phyloP scores from a whole-genome alignment of 805 yeast species.

The Spathaspora arborariae region DNA sequence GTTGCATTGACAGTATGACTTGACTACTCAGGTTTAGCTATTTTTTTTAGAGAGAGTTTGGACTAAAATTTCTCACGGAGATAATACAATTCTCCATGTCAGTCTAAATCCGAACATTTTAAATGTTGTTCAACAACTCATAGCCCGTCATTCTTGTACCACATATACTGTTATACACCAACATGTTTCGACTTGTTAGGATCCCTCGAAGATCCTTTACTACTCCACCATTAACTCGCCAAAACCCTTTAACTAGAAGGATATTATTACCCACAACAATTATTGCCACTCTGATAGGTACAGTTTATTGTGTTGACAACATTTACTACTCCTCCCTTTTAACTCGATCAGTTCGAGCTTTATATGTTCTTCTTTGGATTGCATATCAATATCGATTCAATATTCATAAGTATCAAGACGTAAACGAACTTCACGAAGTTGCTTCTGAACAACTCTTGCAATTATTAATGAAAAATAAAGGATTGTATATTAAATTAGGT shows the following conservation, averaged over 20 bases:
- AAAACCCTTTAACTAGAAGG: neutral
- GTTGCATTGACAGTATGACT: too few species aligned
- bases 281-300: conserved; percentile 8
- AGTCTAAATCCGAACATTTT: too few species aligned
- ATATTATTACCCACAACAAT: conserved; percentile 3
- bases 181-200: neutral
- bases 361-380: conserved; percentile 43
- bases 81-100: too few species aligned
- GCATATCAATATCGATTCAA: conserved; percentile 57
- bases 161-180: too few species aligned
- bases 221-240: neutral
- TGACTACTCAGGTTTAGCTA: too few species aligned
- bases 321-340: conserved; percentile 42
- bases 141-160: too few species aligned
- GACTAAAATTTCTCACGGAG: too few species aligned
- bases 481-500: conserved; percentile 69
- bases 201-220: neutral
- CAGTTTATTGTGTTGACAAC: conserved; percentile 12
- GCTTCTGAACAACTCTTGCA: conserved; percentile 42
- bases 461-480: conserved; percentile 31
- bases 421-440: conserved; percentile 56
- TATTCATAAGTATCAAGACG: conserved; percentile 29
- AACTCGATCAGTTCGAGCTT: conserved; percentile 50
- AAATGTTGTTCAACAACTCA: too few species aligned
- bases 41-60: too few species aligned